Conservation (phyloP, 257 asterid genomes). For the Verbena officinalis region DNA sequence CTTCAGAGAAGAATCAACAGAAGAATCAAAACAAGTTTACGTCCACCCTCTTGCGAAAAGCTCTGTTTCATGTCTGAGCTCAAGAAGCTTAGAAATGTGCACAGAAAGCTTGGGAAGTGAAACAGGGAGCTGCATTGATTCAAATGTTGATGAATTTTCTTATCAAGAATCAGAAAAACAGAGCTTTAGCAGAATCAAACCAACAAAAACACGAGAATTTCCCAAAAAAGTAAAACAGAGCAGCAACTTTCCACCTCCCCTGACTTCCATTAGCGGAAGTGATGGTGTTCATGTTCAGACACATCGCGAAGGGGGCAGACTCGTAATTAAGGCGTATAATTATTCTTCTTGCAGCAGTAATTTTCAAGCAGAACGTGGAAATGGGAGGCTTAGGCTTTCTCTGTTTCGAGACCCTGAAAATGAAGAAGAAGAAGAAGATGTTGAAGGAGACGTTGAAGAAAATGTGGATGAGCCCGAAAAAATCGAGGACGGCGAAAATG, state of each 20-base stretch:
- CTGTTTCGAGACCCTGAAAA: conserved; percentile 24
- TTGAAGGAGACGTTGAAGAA: neutral
- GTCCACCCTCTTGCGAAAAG: conserved; percentile 55
- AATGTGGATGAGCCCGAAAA: neutral
- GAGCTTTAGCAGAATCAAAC: neutral
- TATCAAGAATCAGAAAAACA: conserved; percentile 21
- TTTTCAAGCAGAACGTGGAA: conserved; percentile 58
- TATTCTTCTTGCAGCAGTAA: conserved; percentile 22
- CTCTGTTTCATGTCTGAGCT: conserved; percentile 42
- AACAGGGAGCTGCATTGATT: conserved; percentile 56
- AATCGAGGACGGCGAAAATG: neutral
- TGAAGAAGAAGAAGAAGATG: neutral
- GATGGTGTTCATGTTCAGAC: conserved; percentile 52
- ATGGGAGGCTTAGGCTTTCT: conserved; percentile 79
- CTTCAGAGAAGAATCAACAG: neutral
- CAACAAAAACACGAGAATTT: conserved; percentile 24
- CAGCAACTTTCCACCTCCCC: conserved; percentile 67
- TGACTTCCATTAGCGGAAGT: conserved; percentile 58
- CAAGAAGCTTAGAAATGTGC: conserved; percentile 78
- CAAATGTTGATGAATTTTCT: conserved; percentile 37
- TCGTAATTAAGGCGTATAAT: conserved; percentile 60
- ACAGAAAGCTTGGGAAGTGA: conserved; percentile 85
- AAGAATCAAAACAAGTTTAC: conserved; percentile 34
- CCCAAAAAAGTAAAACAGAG: conserved; percentile 28
- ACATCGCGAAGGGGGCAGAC: conserved; percentile 73